Percentiles rank a stretch among this genome's conserved stretches.
Evolutionary conservation across 345 rosid species (phyloP).

Genomic region (Arabis alpina): DNA sequence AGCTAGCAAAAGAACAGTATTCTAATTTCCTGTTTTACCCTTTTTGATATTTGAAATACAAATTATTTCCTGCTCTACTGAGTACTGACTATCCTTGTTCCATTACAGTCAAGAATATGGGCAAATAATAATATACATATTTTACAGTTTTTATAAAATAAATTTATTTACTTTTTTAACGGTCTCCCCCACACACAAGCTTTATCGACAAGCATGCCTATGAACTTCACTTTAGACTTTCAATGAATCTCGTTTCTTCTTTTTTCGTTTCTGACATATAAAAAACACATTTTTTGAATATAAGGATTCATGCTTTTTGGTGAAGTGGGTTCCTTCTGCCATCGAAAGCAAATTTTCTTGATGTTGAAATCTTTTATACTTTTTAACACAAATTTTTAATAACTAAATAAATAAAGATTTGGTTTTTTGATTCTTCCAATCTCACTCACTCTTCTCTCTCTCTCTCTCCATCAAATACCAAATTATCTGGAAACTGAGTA

Average conservation of each 20-base stretch:
- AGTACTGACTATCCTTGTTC: constrained; percentile 41
- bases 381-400: constrained; percentile 36
- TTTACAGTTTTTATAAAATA: not conserved
- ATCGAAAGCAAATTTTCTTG: constrained; percentile 51
- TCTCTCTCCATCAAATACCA: constrained; percentile 43
- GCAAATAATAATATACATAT: constrained; percentile 14
- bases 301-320: constrained; percentile 42
- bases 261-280: constrained; percentile 50
- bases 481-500: constrained; percentile 37
- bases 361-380: constrained; percentile 45
- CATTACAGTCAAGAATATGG: constrained; percentile 31
- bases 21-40: constrained; percentile 36
- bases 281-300: not conserved
- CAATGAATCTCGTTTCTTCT: constrained; percentile 41
- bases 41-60: constrained; percentile 7
- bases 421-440: constrained; percentile 18
- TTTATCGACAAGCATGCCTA: constrained; percentile 65
- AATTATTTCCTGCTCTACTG: constrained; percentile 31
- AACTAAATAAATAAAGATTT: constrained; percentile 22
- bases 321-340: constrained; percentile 57
- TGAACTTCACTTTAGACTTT: constrained; percentile 51
- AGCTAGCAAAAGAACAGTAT: constrained; percentile 42
- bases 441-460: constrained; percentile 4
- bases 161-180: constrained; percentile 45
- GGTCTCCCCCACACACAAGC: constrained; percentile 42